A percentile compares a stretch with the other conserved stretches of the same genome.
phyloP scores from a whole-genome alignment of 2,329 filamentous ascomycete species.

The Graphilbum ipis-grandicollis region DNA sequence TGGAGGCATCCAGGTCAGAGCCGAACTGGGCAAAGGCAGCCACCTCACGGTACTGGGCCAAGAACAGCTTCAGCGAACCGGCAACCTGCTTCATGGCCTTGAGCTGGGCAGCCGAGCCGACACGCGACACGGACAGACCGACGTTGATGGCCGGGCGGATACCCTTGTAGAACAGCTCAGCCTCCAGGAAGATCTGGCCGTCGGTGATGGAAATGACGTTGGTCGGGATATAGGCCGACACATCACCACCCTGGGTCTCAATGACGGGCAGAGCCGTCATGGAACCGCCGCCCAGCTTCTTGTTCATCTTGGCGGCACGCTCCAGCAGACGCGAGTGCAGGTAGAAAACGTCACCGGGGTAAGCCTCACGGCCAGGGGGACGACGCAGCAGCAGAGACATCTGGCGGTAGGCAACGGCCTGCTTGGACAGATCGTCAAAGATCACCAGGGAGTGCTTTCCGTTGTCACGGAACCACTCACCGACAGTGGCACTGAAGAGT shows the following conservation, averaged over 20 bases:
- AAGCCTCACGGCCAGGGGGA: slow-evolving; percentile 96
- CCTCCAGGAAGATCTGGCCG: slow-evolving; percentile 98
- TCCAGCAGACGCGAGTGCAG: slow-evolving; percentile 98
- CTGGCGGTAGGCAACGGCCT: slow-evolving; percentile 94
- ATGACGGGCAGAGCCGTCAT: slow-evolving; percentile 95
- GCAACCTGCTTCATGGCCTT: slow-evolving; percentile 99
- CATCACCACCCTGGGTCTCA: slow-evolving; percentile 99
- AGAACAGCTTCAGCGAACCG: slow-evolving; percentile 99
- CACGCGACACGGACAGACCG: slow-evolving; percentile 99
- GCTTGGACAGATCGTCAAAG: slow-evolving; percentile 94
- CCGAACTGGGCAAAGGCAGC: slow-evolving; percentile 99
- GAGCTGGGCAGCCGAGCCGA: slow-evolving; percentile 97
- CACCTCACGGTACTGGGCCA: slow-evolving; percentile 99
- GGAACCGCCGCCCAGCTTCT: slow-evolving; percentile 86
- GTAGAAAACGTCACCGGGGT: slow-evolving; percentile 98
- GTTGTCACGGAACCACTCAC: slow-evolving; percentile 62
- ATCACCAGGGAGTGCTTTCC: slow-evolving; percentile 82
- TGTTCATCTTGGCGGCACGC: slow-evolving; percentile 98
- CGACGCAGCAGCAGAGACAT: slow-evolving; percentile 97
- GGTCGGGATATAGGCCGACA: slow-evolving; percentile 98
- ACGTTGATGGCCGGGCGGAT: slow-evolving; percentile 99
- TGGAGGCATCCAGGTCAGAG: slow-evolving; percentile 96
- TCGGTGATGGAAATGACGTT: slow-evolving; percentile 99
- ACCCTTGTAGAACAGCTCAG: slow-evolving; percentile 99
- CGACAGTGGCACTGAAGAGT: slow-evolving; percentile 18